These are phyloP conservation scores for Lasiosphaeria ovina DNA, from an alignment of 495 filamentous ascomycete species.

Conservation along the genomic window DNA sequence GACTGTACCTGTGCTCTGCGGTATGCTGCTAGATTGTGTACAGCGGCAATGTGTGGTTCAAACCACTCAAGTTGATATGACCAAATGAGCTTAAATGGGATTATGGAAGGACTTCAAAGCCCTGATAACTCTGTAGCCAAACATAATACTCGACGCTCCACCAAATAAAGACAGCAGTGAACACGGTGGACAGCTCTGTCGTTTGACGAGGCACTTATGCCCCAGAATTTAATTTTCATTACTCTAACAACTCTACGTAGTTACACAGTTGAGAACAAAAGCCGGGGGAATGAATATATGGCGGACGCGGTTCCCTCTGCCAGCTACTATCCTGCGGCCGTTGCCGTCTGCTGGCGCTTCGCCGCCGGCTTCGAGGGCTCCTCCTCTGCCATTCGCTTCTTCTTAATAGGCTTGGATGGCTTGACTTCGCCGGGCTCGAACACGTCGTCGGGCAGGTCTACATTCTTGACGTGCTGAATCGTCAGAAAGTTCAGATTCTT, in stretches of 20 bases:
- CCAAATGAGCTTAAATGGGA: too few species aligned
- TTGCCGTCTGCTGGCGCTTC: conserved; percentile 34
- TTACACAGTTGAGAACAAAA: conserved; percentile 18
- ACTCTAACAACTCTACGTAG: conserved; percentile 27
- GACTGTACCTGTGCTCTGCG: too few species aligned
- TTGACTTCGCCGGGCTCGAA: conserved; percentile 78
- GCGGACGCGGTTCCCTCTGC: background rate
- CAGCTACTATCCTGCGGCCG: conserved; percentile 20
- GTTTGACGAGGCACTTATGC: conserved; percentile 37
- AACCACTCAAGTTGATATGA: too few species aligned
- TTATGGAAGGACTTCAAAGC: too few species aligned
- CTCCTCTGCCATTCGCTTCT: conserved; percentile 31
- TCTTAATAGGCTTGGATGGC: conserved; percentile 60
- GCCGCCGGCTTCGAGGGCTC: conserved; percentile 15
- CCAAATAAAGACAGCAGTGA: too few species aligned
- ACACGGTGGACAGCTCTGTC: too few species aligned
- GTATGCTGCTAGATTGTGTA: too few species aligned
- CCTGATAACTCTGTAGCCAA: too few species aligned
- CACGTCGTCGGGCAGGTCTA: conserved; percentile 83
- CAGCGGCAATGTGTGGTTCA: too few species aligned
- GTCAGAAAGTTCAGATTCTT: conserved; percentile 56
- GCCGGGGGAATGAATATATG: background rate
- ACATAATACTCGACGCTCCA: too few species aligned
- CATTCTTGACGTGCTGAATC: conserved; percentile 74
- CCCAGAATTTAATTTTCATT: conserved; percentile 35